These are phyloP conservation scores for Alternaria ventricosa DNA, from an alignment of 2,329 filamentous ascomycete species.

Conservation along the genomic window DNA sequence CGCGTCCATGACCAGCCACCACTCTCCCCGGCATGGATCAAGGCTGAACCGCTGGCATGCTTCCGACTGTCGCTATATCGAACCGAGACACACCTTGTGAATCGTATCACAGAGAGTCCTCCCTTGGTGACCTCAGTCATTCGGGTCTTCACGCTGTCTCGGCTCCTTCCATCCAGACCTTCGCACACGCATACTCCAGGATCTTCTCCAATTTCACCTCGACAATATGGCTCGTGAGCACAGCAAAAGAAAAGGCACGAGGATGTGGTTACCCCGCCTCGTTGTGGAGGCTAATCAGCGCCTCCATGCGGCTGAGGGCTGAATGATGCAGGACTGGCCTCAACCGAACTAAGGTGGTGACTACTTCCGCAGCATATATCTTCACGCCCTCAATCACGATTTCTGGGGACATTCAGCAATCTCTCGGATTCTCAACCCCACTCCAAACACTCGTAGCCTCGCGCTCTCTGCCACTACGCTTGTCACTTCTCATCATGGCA, in stretches of 20 bases:
- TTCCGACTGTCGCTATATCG: no score
- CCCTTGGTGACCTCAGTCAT: no score
- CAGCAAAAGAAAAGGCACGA: background rate
- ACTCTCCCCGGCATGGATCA: no score
- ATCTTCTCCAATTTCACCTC: no score
- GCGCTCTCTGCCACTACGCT: background rate
- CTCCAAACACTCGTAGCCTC: background rate
- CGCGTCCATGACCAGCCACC: no score
- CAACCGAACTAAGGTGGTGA: background rate
- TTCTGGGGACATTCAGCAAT: background rate
- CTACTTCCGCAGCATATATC: background rate
- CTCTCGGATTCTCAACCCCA: background rate
- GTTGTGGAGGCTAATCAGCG: background rate
- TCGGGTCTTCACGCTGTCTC: no score
- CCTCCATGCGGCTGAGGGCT: background rate
- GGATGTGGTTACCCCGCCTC: background rate
- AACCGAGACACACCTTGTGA: no score
- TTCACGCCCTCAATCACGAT: background rate
- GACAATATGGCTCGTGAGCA: no score
- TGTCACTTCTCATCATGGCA: background rate
- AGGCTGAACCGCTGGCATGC: no score
- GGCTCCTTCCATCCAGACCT: no score
- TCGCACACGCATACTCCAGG: no score
- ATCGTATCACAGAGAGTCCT: no score
- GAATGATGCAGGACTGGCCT: background rate